Evolutionary conservation across 192 early-diverging fungal genomes (phyloP).

Genomic region (Spizellomyces punctatus): DNA sequence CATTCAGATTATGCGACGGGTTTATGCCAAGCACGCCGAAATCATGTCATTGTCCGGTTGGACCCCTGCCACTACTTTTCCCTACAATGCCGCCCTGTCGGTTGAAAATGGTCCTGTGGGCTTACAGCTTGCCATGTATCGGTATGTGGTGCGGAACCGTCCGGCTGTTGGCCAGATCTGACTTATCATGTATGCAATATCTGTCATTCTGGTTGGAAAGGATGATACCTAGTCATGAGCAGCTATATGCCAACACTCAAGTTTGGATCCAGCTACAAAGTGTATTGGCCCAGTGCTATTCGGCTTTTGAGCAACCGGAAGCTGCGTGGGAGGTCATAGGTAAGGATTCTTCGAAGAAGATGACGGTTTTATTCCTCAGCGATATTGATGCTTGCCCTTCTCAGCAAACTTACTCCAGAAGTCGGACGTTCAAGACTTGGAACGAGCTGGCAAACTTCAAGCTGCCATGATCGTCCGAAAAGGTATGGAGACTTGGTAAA

Average conservation of each 20-base stretch:
- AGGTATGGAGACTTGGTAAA: neutral
- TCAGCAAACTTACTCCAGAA: neutral
- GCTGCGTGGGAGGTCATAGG: slow-evolving; percentile 7
- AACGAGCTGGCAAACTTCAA: neutral
- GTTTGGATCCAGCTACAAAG: slow-evolving; percentile 10
- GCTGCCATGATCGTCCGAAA: slow-evolving; percentile 14
- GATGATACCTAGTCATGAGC: neutral
- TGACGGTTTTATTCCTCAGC: neutral
- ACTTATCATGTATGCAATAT: neutral
- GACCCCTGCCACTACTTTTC: neutral
- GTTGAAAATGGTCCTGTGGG: neutral
- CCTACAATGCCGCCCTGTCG: too few species aligned
- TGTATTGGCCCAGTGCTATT: slow-evolving; percentile 1
- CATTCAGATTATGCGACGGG: neutral
- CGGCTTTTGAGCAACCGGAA: slow-evolving; percentile 17
- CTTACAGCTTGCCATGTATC: slow-evolving; percentile 21
- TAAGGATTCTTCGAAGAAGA: neutral
- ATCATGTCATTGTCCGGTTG: neutral
- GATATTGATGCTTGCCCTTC: too few species aligned
- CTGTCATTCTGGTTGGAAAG: neutral
- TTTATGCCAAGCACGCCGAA: slow-evolving; percentile 2
- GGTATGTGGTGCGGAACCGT: neutral
- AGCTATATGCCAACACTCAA: slow-evolving; percentile 4
- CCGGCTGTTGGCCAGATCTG: neutral
- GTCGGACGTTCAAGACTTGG: neutral